Evolutionary conservation across 805 yeast species (phyloP), one percentile per base, ranked within the genome.

Genomic region (Saccharomycopsis babjevae): DNA sequence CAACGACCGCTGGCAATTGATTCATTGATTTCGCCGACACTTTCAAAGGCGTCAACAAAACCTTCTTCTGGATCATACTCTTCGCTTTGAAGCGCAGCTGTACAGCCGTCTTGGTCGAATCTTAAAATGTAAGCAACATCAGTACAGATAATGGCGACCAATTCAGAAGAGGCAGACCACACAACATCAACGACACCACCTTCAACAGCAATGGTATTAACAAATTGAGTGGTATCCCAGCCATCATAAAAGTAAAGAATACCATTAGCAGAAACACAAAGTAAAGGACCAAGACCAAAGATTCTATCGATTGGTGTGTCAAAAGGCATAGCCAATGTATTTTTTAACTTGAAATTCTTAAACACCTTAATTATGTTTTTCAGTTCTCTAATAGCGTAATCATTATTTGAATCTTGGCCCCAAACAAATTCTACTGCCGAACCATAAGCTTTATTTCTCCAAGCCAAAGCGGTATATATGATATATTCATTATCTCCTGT

Each of bases 401-500:
- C 79, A 22, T 46, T 46, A 70, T 88, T 89, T 1, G 96, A 84
- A 73, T 93, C 97, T 59, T 87, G 84, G 64, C 96, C 91, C 99
- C 99, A 94, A 52, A 84, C 96, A 72, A 96, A 90, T 70, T 91
- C 97, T 60, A 84, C 75, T 22, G 96, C 97, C 61, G 83, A 80
- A 65, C 98, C 98, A 73, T 88, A 94, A 57, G 91, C 80, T 76
- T 91, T 94, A 69, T 93, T 91, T 77, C 99, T 84, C 99, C 99
- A 94, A 1, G 98, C 98, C 68, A 94, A 81, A 1, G 99, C 93
- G 1, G 98, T 92, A 75, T 93, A 94, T 59, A 94, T 86, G 68
- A 93, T 89, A 72, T 90, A 93, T 74, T 94, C 99, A 63, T 97
- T 97, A 75, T 94, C 99, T 70, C 99, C 99, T 55, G 93, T 87